A percentile compares a stretch with the other conserved stretches of the same genome.
Conservation (phyloP, 2,329 filamentous ascomycete species). For the Parastagonospora nodorum region DNA sequence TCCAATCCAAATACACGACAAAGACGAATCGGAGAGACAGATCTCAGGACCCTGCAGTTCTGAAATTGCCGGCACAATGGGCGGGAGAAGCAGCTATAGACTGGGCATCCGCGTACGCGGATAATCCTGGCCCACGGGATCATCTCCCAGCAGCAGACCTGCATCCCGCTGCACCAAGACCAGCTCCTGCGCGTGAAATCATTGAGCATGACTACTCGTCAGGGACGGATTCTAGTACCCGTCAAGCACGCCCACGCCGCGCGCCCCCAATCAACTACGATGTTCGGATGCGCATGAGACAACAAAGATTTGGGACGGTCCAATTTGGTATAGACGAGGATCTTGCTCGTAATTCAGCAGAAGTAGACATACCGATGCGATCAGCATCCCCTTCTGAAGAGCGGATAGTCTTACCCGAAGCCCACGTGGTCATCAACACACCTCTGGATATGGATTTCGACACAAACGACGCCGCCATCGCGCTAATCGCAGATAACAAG, state of each 20-base stretch:
- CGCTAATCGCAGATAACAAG: conserved; percentile 4
- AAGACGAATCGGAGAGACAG: conserved; percentile 33
- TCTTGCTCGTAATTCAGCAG: neutral
- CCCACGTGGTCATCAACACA: conserved; percentile 19
- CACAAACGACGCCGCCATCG: conserved; percentile 25
- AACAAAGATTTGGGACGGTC: too few species aligned
- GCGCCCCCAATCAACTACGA: conserved; percentile 34
- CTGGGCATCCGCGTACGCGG: conserved; percentile 23
- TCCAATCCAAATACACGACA: conserved; percentile 36
- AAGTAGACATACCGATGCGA: neutral
- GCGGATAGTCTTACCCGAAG: conserved; percentile 8
- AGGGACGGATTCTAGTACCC: conserved; percentile 18
- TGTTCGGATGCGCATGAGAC: conserved; percentile 22
- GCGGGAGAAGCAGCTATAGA: conserved; percentile 30
- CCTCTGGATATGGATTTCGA: conserved; percentile 26
- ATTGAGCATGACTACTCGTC: conserved; percentile 25
- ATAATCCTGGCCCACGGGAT: conserved; percentile 6
- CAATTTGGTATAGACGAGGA: conserved; percentile 1
- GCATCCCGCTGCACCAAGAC: neutral
- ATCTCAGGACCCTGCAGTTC: conserved; percentile 24
- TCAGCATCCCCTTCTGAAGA: conserved; percentile 22
- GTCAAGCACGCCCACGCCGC: conserved; percentile 25
- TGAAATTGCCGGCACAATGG: conserved; percentile 31
- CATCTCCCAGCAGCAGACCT: neutral
- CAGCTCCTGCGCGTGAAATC: neutral